Conservation (phyloP, 495 filamentous ascomycete genomes). For the Neurospora intermedia region DNA sequence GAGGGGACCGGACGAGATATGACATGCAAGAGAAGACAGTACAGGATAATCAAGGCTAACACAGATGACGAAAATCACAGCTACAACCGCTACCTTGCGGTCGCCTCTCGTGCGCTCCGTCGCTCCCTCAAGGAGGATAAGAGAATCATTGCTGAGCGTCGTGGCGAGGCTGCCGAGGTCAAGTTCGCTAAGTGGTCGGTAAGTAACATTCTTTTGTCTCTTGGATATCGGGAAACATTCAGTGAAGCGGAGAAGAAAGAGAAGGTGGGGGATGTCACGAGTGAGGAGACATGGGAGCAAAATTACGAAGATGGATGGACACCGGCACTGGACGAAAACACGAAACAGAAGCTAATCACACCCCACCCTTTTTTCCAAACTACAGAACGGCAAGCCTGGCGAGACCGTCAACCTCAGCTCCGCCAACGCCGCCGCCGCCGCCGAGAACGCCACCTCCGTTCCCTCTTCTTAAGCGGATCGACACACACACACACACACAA, state of each 20-base stretch:
- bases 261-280: too few relatives aligned
- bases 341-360: too few relatives aligned
- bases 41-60: conserved; percentile 11
- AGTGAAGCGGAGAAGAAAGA: not conserved
- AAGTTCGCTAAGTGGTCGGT: conserved; percentile 97
- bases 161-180: conserved; percentile 72
- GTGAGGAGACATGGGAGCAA: too few relatives aligned
- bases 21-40: not conserved
- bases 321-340: too few relatives aligned
- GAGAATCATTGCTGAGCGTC: conserved; percentile 74
- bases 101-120: conserved; percentile 70
- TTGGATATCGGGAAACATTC: not conserved
- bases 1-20: not conserved
- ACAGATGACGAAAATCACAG: conserved; percentile 27
- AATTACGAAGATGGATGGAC: too few relatives aligned
- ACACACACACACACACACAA: not conserved
- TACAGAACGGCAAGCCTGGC: conserved; percentile 92
- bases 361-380: not conserved
- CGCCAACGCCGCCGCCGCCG: conserved; percentile 57
- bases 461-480: not conserved
- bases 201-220: conserved; percentile 28
- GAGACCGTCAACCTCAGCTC: conserved; percentile 64
- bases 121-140: conserved; percentile 90
- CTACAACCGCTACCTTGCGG: conserved; percentile 76
- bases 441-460: conserved; percentile 28